phyloP scores from a whole-genome alignment of 306 rosid genomes.

The Sindora glabra region DNA sequence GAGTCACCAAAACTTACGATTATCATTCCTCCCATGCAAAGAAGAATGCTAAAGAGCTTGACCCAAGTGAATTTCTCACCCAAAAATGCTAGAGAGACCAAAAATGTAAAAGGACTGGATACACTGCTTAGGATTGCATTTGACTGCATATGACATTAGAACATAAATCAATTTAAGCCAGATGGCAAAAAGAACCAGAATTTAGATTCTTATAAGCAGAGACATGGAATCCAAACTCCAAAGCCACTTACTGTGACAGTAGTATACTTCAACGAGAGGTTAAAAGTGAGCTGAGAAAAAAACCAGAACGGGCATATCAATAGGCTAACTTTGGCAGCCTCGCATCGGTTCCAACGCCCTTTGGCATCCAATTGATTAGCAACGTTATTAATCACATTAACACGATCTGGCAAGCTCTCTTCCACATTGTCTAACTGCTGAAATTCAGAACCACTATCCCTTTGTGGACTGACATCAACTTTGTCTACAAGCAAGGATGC shows the following conservation, averaged over 20 bases:
- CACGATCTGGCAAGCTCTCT: not conserved
- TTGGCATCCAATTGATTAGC: conserved; percentile 30
- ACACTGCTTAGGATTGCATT: conserved; percentile 61
- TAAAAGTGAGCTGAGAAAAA: conserved; percentile 47
- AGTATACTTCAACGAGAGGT: no score
- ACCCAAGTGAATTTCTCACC: conserved; percentile 54
- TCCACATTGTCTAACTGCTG: not conserved
- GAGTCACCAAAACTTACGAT: no score
- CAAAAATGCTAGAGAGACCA: conserved; percentile 52
- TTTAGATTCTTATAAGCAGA: not conserved
- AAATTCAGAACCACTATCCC: not conserved
- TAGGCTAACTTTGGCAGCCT: conserved; percentile 53
- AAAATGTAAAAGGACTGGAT: conserved; percentile 60
- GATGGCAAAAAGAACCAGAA: not conserved
- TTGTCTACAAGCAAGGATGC: conserved; percentile 24
- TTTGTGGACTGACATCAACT: not conserved
- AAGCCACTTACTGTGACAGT: conserved; percentile 40
- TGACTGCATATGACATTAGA: conserved; percentile 35
- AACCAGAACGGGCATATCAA: conserved; percentile 57
- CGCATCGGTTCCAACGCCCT: conserved; percentile 53
- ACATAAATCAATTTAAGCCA: not conserved
- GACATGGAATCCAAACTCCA: not conserved
- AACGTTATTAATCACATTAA: not conserved
- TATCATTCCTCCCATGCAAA: no score
- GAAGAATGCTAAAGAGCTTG: conserved; percentile 46